A percentile compares a stretch with the other conserved stretches of the same genome.
Evolutionary conservation across 257 asterid species (phyloP).

Genomic region (Jacaranda copaia): DNA sequence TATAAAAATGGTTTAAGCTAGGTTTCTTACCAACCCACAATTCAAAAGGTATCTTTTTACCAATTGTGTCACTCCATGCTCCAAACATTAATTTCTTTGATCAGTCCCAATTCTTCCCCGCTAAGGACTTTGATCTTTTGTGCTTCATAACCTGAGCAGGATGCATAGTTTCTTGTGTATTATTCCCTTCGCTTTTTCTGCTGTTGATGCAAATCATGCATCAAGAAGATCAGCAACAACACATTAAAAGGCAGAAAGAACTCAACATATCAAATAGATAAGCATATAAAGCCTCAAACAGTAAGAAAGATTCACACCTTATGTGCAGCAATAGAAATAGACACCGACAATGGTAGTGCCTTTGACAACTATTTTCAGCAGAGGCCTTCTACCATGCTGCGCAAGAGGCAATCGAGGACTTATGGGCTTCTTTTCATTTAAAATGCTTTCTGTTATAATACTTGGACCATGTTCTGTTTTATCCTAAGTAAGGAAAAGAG

Average conservation of each 20-base stretch:
- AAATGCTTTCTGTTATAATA: conserved; percentile 27
- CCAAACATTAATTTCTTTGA: too few relatives aligned
- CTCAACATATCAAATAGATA: neutral
- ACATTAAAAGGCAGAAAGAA: neutral
- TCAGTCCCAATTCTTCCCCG: too few relatives aligned
- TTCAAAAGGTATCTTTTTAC: too few relatives aligned
- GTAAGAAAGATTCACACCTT: conserved; percentile 55
- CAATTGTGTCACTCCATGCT: too few relatives aligned
- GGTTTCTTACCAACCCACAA: too few relatives aligned
- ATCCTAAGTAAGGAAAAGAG: conserved; percentile 47
- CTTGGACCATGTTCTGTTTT: conserved; percentile 9
- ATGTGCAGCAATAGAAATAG: conserved; percentile 67
- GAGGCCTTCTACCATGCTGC: conserved; percentile 47
- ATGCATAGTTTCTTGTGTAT: conserved; percentile 39
- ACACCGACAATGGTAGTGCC: conserved; percentile 84
- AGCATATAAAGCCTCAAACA: neutral
- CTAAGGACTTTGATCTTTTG: conserved; percentile 43
- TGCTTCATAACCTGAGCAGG: conserved; percentile 32
- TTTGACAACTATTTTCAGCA: conserved; percentile 65
- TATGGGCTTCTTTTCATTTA: conserved; percentile 30
- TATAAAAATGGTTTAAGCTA: too few relatives aligned
- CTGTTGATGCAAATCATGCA: conserved; percentile 21
- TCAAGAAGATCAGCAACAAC: neutral
- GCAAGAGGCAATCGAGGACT: conserved; percentile 32
- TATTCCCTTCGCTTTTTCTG: conserved; percentile 54